Evolutionary conservation across 2,329 filamentous ascomycete genomes (phyloP).

Genomic region (Neopestalotiopsis sp.): DNA sequence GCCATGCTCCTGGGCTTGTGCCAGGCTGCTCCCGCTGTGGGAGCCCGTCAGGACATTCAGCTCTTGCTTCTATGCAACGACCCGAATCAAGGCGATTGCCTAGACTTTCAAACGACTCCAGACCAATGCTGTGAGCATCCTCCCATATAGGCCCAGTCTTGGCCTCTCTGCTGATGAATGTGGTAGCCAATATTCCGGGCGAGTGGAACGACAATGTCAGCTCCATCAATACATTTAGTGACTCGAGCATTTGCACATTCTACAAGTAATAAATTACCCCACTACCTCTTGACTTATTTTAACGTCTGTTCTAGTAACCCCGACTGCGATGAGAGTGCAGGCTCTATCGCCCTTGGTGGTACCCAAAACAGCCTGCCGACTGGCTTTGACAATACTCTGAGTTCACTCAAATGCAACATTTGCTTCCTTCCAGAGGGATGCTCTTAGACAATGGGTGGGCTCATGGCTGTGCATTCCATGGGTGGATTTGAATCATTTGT

Average conservation of each 20-base stretch:
- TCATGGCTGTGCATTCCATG: too few species aligned
- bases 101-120: constrained; percentile 6
- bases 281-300: not conserved
- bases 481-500: too few species aligned
- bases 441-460: not conserved
- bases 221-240: constrained; percentile 3
- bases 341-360: constrained; percentile 4
- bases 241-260: constrained; percentile 16
- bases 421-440: constrained; percentile 10
- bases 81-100: constrained; percentile 9
- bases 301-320: not conserved
- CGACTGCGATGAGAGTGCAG: constrained; percentile 10
- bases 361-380: constrained; percentile 7
- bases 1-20: constrained; percentile 10
- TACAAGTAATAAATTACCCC: not conserved
- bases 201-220: constrained; percentile 6
- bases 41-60: constrained; percentile 10
- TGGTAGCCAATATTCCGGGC: constrained; percentile 5
- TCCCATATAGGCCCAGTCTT: not conserved
- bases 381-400: constrained; percentile 10
- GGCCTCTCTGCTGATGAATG: not conserved
- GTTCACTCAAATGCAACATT: constrained; percentile 12
- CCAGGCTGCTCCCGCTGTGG: constrained; percentile 11
- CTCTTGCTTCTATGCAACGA: constrained; percentile 14
- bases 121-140: constrained; percentile 8